These are phyloP conservation scores for Filobasidium floriforme DNA, from an alignment of 768 basidiomycete species.

Conservation along the genomic window DNA sequence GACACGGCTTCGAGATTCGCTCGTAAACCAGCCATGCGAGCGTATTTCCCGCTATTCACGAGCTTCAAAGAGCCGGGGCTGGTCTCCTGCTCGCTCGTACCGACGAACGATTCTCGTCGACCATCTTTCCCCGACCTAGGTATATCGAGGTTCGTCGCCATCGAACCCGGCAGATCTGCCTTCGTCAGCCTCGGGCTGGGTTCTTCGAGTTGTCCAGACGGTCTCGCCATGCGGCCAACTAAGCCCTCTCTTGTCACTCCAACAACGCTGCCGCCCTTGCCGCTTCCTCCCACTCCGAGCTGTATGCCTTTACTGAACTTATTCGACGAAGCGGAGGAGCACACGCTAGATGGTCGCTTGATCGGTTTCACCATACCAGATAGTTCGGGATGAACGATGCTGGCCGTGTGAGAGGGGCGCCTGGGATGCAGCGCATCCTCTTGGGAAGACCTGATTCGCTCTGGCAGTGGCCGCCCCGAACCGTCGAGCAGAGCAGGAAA, in stretches of 20 bases:
- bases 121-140: neutral
- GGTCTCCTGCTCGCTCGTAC: neutral
- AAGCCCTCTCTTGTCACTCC: conserved; percentile 4
- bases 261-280: conserved; percentile 1
- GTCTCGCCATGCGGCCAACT: neutral
- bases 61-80: neutral
- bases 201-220: neutral
- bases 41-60: neutral
- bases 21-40: neutral
- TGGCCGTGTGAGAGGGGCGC: neutral
- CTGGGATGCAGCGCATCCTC: neutral
- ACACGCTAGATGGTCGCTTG: conserved; percentile 5
- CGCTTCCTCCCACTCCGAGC: conserved; percentile 1
- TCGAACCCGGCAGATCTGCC: neutral
- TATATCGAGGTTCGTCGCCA: neutral
- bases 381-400: neutral
- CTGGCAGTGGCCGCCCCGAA: neutral
- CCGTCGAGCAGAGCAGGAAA: conserved; percentile 1
- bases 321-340: neutral
- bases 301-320: conserved; percentile 5
- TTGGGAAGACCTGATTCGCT: neutral
- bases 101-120: neutral
- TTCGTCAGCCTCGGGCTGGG: neutral
- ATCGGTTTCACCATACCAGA: neutral
- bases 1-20: neutral